Evolutionary conservation across 257 asterid species (phyloP), one percentile per base, ranked within the genome.

Genomic region (Plantago ovata): DNA sequence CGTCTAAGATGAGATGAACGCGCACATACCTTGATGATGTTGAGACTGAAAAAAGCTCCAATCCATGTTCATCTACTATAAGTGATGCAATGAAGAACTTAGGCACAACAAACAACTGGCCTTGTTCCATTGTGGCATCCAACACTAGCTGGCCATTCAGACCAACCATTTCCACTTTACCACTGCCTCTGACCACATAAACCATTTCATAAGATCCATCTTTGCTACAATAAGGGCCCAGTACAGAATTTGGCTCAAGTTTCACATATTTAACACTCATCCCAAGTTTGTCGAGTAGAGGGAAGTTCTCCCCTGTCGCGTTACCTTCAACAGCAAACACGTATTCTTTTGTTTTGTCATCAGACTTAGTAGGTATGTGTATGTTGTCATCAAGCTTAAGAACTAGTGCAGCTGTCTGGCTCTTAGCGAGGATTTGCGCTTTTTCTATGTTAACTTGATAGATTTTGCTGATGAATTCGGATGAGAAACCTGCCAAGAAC

Each of bases 61-160:
- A 6, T 6, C 81, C 89, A n/a, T 74, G 58, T 16, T 11, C 70
- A 38, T 18, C 75, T 2, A 79, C 78, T 0, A 69, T 8, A 0
- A 33, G 48, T 6, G 80, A 77, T 23, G 15, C 52, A 11, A 59
- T 59, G 32, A 79, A 74, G 49, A 66, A 79, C 16, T 58, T 66
- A 0, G 83, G 89, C 66, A 79, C 85, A 0, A 69, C 79, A 44
- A 76, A 62, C 39, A 79, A 1, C 9, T 79, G 69, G 44, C 65
- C 81, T 21, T 42, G 53, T 39, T 48, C n/a, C 50, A 82, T 58
- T 7, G 16, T 50, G 0, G 51, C 42, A 9, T 69, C 80, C 56
- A 82, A 70, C 7, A 16, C 69, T 36, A 12, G 60, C n/a, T 59
- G n/a, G 0, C 89, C 85, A 33, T 56, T 56, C 0, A 66, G 61